phyloP scores from a whole-genome alignment of 306 rosid genomes.

The Medicago lupulina region DNA sequence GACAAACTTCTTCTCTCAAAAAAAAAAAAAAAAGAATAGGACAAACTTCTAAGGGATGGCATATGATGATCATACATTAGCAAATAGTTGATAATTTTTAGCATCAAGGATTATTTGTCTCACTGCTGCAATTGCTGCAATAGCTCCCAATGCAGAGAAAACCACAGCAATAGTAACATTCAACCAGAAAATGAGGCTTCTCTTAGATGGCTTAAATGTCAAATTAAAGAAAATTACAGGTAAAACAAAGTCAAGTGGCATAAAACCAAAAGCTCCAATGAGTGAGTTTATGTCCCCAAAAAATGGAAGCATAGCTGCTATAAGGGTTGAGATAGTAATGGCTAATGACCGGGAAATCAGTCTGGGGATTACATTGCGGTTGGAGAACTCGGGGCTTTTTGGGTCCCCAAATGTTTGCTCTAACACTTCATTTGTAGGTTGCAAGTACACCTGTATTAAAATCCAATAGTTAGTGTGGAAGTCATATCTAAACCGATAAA shows the following conservation, averaged over 20 bases:
- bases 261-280: constrained; percentile 85
- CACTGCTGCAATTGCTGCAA: constrained; percentile 74
- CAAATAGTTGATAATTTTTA: constrained; percentile 60
- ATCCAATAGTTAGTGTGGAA: too few species aligned
- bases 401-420: constrained; percentile 67
- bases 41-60: too few species aligned
- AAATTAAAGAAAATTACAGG: constrained; percentile 71
- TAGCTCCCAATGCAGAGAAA: constrained; percentile 60
- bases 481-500: too few species aligned
- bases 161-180: constrained; percentile 57
- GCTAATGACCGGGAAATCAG: constrained; percentile 59
- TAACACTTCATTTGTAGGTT: constrained; percentile 75
- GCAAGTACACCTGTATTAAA: constrained; percentile 65
- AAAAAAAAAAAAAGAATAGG: too few species aligned
- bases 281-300: constrained; percentile 76
- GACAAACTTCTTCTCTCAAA: neutral
- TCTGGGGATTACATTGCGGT: constrained; percentile 73
- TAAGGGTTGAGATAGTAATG: constrained; percentile 48
- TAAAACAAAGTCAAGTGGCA: constrained; percentile 81
- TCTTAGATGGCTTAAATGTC: constrained; percentile 77
- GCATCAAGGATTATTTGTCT: constrained; percentile 77
- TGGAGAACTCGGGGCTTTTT: constrained; percentile 52
- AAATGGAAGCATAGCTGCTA: constrained; percentile 90
- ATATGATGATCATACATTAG: constrained; percentile 49
- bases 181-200: constrained; percentile 59